phyloP scores from a whole-genome alignment of 2,329 filamentous ascomycete genomes.

The Trichoderma asperellum region DNA sequence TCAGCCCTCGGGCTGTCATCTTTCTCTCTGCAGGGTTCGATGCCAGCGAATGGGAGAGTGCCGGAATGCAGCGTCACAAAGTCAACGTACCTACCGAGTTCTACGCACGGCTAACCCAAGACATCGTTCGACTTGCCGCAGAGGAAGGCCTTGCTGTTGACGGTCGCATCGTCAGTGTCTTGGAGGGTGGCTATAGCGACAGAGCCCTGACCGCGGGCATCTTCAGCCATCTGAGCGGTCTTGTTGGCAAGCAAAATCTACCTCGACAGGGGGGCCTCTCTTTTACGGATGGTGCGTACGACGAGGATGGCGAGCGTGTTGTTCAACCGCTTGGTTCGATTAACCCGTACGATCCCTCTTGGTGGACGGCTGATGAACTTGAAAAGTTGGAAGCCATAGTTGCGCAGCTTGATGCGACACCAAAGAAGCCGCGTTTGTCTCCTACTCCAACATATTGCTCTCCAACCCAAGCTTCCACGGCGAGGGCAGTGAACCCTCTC shows the following conservation, averaged over 20 bases:
- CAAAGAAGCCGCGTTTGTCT: conserved; percentile 58
- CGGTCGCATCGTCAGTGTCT: conserved; percentile 85
- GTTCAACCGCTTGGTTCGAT: conserved; percentile 35
- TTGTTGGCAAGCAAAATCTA: conserved; percentile 60
- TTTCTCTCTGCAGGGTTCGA: conserved; percentile 97
- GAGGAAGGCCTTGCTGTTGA: conserved; percentile 78
- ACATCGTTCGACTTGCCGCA: conserved; percentile 79
- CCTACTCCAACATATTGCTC: conserved; percentile 77
- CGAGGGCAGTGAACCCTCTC: conserved; percentile 72
- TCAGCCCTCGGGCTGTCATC: conserved; percentile 78
- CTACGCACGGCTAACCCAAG: conserved; percentile 86
- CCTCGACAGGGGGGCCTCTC: conserved; percentile 11
- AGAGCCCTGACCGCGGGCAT: conserved; percentile 86
- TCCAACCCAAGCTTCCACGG: conserved; percentile 84
- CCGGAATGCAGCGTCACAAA: conserved; percentile 92
- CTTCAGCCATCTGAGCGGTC: conserved; percentile 84
- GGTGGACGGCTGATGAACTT: conserved; percentile 71
- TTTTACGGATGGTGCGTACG: conserved; percentile 42
- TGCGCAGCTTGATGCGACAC: conserved; percentile 51
- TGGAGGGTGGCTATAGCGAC: conserved; percentile 96
- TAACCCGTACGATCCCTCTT: conserved; percentile 65
- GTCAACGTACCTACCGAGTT: conserved; percentile 97
- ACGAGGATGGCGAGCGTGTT: conserved; percentile 34
- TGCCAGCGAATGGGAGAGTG: conserved; percentile 90
- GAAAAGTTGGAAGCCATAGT: conserved; percentile 69